Percentiles rank a stretch among this genome's conserved stretches.
Conservation (phyloP, 352 stramenopile species). For the Phytophthora rubi region DNA sequence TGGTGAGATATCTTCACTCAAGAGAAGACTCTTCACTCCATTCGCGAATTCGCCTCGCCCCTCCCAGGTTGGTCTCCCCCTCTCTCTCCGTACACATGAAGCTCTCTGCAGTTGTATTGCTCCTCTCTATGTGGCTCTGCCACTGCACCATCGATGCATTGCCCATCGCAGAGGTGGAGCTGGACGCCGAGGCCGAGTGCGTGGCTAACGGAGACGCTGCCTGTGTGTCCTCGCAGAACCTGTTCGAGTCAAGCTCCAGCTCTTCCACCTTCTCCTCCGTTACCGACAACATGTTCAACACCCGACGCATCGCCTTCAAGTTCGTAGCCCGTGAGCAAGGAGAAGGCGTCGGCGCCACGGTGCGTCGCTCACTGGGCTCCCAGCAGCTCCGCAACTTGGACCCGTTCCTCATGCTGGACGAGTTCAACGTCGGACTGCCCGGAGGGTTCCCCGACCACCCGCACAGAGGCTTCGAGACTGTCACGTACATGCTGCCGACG, state of each 20-base stretch:
- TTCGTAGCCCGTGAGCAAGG: slow-evolving; percentile 62
- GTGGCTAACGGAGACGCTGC: slow-evolving; percentile 33
- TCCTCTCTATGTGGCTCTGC: slow-evolving; percentile 9
- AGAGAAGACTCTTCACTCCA: slow-evolving; percentile 3
- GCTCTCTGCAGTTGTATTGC: background rate
- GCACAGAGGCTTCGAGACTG: slow-evolving; percentile 51
- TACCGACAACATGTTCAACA: slow-evolving; percentile 33
- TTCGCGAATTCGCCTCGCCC: slow-evolving; percentile 2
- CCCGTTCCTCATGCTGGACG: slow-evolving; percentile 69
- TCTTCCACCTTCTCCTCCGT: slow-evolving; percentile 14
- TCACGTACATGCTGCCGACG: slow-evolving; percentile 77
- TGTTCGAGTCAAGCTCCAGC: slow-evolving; percentile 1
- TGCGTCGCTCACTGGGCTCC: slow-evolving; percentile 62
- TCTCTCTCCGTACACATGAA: background rate
- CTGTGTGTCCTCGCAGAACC: slow-evolving; percentile 26
- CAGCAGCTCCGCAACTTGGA: slow-evolving; percentile 55
- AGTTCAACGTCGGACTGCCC: slow-evolving; percentile 57
- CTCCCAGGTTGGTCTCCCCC: slow-evolving; percentile 19
- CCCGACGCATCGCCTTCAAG: slow-evolving; percentile 51
- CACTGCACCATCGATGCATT: slow-evolving; percentile 1
- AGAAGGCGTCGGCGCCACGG: slow-evolving; percentile 61
- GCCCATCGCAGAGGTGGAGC: slow-evolving; percentile 12
- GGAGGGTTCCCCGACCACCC: slow-evolving; percentile 92
- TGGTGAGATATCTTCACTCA: slow-evolving; percentile 1
- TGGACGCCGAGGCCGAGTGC: slow-evolving; percentile 25